phyloP scores from a whole-genome alignment of 495 filamentous ascomycete genomes.

The Echria macrotheca region DNA sequence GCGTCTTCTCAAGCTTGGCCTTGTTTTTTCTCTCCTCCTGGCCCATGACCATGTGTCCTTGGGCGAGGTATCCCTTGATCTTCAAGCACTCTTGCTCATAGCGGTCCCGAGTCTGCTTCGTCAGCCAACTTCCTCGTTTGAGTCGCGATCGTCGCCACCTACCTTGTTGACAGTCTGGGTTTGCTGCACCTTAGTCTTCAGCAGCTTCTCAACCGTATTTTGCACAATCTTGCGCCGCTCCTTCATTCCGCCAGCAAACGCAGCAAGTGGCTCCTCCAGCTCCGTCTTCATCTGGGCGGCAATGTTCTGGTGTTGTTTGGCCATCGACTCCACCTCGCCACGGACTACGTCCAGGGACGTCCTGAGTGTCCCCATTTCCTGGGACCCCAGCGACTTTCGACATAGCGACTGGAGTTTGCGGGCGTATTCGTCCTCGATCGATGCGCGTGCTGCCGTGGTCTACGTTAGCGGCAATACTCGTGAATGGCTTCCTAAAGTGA shows the following conservation, averaged over 20 bases:
- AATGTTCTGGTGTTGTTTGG: conserved; percentile 84
- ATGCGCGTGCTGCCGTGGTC: conserved; percentile 61
- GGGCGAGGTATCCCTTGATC: conserved; percentile 96
- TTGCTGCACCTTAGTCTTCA: conserved; percentile 89
- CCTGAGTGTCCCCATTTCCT: conserved; percentile 77
- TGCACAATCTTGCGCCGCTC: conserved; percentile 96
- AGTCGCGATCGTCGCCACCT: no score
- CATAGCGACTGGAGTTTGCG: conserved; percentile 80
- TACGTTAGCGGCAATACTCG: no score
- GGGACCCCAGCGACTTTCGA: conserved; percentile 85
- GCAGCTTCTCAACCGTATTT: conserved; percentile 81
- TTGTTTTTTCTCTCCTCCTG: conserved; percentile 99
- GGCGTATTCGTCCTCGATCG: conserved; percentile 98
- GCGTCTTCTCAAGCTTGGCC: conserved; percentile 96
- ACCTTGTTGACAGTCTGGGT: conserved; percentile 90
- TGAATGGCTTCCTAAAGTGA: no score
- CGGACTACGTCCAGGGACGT: conserved; percentile 80
- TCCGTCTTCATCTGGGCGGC: conserved; percentile 93
- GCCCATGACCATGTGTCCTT: conserved; percentile 99
- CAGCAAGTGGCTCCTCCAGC: conserved; percentile 88
- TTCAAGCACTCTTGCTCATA: conserved; percentile 97
- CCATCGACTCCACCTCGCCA: conserved; percentile 90
- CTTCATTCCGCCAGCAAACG: conserved; percentile 90
- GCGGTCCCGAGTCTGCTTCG: conserved; percentile 76
- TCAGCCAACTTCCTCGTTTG: no score